Evolutionary conservation across 495 filamentous ascomycete genomes (phyloP), one percentile per base, ranked within the genome.

Genomic region (Penicillium roqueforti): DNA sequence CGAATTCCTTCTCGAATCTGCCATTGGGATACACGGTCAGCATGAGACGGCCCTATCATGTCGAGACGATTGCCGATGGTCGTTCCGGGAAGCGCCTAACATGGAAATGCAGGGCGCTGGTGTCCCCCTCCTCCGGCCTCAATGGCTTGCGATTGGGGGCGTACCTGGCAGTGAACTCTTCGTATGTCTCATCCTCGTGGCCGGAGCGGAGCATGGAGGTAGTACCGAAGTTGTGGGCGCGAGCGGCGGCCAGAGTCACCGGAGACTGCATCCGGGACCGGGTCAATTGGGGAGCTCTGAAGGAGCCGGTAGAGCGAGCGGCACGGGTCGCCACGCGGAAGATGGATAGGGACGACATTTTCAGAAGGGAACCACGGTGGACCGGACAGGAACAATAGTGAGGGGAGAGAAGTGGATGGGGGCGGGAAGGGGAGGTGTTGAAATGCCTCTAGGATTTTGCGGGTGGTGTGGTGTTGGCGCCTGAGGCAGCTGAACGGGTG

Each of bases 1-100:
- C 92, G 73, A 99, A 99, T 77, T 99, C 93, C 81, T 96, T 96
- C 83, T 97, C 93, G 70, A 95, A 99, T 76, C 93, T 99, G 66
- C 51, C 52, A 66, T 70, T 68, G 47, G 45, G 61, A 54, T 39
- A 39, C 18, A 53, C 43, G 53, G 56, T 67, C 61, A 67, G 64
- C 13, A 46, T 18, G 31, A 13, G 3, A 26, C 36, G 43, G 53
- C 54, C 55, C 49, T 43, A 48, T 38, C 22, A 26, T 9, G 52
- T 38, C 29, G 41, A 37, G 23, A 34, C 31, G 19, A 48, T 36
- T 52, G 46, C 31, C 23, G 38, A 56, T 42, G 32, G 18, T 41
- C 34, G 53, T 47, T 42, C 43, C 60, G 55, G 52, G 14, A 37
- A 58, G 54, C 56, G 49, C 28, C 44, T 59, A 26, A 19, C 28